Evolutionary conservation across 176 grass and related monocot genomes (phyloP).

Genomic region (Avena insularis): DNA sequence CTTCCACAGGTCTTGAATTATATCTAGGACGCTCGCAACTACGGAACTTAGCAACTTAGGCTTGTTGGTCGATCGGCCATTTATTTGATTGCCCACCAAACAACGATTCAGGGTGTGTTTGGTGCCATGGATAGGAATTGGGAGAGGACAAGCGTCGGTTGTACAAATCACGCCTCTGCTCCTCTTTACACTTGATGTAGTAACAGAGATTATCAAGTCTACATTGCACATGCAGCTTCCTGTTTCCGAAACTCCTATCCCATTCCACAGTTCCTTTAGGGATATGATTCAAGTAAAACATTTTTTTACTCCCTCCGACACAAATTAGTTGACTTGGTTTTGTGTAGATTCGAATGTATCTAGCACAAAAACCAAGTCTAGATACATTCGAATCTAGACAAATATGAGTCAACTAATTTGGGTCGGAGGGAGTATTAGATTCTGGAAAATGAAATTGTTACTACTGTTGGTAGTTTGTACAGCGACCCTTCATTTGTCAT

Average conservation of each 20-base stretch:
- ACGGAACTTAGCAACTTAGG: neutral
- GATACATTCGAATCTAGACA: too few relatives aligned
- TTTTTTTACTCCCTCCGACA: neutral
- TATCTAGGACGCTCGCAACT: neutral
- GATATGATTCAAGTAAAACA: neutral
- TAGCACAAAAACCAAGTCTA: too few relatives aligned
- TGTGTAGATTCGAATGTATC: too few relatives aligned
- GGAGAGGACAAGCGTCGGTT: neutral
- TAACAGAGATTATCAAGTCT: neutral
- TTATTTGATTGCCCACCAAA: constrained; percentile 6
- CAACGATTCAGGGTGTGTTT: neutral
- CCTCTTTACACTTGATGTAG: neutral
- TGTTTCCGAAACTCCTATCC: neutral
- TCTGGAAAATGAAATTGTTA: neutral
- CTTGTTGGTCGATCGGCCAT: neutral
- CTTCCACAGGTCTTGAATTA: neutral
- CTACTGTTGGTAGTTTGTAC: neutral
- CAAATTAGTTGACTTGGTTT: too few relatives aligned
- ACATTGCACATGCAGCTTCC: constrained; percentile 3
- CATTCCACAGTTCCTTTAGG: neutral
- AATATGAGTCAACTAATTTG: too few relatives aligned
- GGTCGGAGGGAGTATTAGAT: neutral
- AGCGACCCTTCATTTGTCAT: neutral
- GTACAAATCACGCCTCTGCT: neutral
- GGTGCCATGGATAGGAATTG: neutral